phyloP scores from a whole-genome alignment of 208 protist species.

The Trypanosoma avium region DNA sequence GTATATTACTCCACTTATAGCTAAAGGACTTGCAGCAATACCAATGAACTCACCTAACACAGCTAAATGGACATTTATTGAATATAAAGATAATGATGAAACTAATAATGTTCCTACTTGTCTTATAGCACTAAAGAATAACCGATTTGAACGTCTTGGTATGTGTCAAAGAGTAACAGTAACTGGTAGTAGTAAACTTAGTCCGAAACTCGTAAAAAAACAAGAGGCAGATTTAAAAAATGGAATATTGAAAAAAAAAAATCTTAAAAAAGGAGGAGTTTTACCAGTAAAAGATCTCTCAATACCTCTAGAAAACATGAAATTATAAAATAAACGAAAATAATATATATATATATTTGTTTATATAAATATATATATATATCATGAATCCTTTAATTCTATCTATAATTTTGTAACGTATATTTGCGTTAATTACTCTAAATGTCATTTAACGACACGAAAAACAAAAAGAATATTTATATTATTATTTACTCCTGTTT shows the following conservation, averaged over 20 bases:
- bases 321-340: constrained; percentile 43
- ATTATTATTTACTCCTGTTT: too few species aligned
- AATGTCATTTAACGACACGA: too few species aligned
- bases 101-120: constrained; percentile 31
- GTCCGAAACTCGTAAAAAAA: constrained; percentile 32
- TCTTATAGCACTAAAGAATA: constrained; percentile 65
- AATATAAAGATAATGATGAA: constrained; percentile 53
- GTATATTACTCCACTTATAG: constrained; percentile 52
- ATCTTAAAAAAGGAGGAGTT: constrained; percentile 33
- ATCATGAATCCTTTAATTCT: too few species aligned
- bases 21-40: constrained; percentile 55
- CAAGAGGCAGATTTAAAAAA: constrained; percentile 35
- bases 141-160: constrained; percentile 54
- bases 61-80: constrained; percentile 81
- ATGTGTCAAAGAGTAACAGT: constrained; percentile 76
- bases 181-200: constrained; percentile 43
- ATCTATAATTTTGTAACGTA: too few species aligned
- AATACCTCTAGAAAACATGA: constrained; percentile 54
- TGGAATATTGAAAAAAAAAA: constrained; percentile 33
- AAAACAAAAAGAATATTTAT: too few species aligned
- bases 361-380: background rate
- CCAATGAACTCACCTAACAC: constrained; percentile 63
- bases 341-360: too few species aligned
- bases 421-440: too few species aligned
- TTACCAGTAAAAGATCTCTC: constrained; percentile 58